Conservation (phyloP, 2,329 filamentous ascomycete genomes). For the Ophiostoma novo-ulmi region DNA sequence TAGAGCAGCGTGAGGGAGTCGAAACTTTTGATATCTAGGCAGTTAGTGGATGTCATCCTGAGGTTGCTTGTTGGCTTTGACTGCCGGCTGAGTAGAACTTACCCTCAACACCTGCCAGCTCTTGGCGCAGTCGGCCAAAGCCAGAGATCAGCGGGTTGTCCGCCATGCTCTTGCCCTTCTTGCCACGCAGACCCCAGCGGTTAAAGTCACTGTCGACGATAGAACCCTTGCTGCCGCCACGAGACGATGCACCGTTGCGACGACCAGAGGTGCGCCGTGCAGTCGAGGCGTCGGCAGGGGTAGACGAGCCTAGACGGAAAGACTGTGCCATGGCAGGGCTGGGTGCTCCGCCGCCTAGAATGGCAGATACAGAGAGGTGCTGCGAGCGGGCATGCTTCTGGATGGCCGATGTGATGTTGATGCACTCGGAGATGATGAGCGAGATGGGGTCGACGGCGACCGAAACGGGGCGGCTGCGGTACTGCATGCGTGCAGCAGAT, state of each 20-base stretch:
- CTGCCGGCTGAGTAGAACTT: not conserved
- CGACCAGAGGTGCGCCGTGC: conserved; percentile 18
- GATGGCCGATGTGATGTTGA: conserved; percentile 95
- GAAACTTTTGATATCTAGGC: conserved; percentile 66
- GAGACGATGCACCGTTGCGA: conserved; percentile 4
- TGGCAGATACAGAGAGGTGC: conserved; percentile 92
- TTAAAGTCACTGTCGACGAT: conserved; percentile 50
- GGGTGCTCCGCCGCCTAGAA: conserved; percentile 68
- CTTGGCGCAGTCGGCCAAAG: conserved; percentile 82
- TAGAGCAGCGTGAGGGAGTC: conserved; percentile 85
- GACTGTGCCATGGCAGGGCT: conserved; percentile 42
- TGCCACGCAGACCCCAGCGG: conserved; percentile 87
- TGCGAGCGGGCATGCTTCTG: conserved; percentile 95
- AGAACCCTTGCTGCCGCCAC: conserved; percentile 56
- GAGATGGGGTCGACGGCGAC: conserved; percentile 88
- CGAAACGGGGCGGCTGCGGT: conserved; percentile 59
- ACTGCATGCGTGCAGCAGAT: conserved; percentile 45
- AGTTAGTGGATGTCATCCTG: not conserved
- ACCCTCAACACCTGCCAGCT: conserved; percentile 77
- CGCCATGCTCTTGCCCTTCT: conserved; percentile 95
- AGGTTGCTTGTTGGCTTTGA: no score
- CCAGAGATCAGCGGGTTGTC: conserved; percentile 95
- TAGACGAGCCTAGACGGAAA: conserved; percentile 28
- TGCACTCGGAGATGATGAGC: conserved; percentile 96
- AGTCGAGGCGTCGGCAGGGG: not conserved